These are phyloP conservation scores for Psilocybe cyanescens DNA, from an alignment of 768 basidiomycete species.

Conservation along the genomic window DNA sequence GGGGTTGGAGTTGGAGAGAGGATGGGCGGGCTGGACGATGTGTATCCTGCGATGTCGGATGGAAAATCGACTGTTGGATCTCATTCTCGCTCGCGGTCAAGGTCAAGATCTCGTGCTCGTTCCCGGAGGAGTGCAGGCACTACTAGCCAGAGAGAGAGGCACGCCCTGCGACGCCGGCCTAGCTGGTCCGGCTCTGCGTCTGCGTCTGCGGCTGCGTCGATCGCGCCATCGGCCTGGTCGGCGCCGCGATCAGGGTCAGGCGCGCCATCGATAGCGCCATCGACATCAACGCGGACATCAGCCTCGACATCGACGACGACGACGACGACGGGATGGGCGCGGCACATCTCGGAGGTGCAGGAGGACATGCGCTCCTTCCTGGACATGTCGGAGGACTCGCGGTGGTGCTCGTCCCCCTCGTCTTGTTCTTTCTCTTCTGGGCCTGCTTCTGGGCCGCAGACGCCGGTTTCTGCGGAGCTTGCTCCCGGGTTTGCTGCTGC, in stretches of 20 bases:
- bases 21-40: neutral
- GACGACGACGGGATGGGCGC: neutral
- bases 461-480: neutral
- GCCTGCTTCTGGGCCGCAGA: neutral
- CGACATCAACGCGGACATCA: neutral
- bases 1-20: neutral
- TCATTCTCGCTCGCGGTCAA: neutral
- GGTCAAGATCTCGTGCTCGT: no score
- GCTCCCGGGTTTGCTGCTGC: neutral
- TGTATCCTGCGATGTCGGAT: slow-evolving; percentile 20
- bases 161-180: no score
- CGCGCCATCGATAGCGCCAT: neutral
- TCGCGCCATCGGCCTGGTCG: no score
- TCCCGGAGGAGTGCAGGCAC: neutral
- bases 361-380: slow-evolving; percentile 6
- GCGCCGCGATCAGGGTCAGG: neutral
- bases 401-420: neutral
- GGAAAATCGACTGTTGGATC: neutral
- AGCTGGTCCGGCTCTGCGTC: no score
- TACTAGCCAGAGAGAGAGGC: neutral
- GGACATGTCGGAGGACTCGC: slow-evolving; percentile 6
- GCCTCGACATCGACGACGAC: neutral
- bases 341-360: neutral
- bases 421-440: no score
- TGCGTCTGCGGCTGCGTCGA: no score